Percentiles rank a stretch among this genome's conserved stretches.
These are phyloP conservation scores for Schizonepeta tenuifolia DNA, from an alignment of 257 asterid genomes.

Conservation along the genomic window DNA sequence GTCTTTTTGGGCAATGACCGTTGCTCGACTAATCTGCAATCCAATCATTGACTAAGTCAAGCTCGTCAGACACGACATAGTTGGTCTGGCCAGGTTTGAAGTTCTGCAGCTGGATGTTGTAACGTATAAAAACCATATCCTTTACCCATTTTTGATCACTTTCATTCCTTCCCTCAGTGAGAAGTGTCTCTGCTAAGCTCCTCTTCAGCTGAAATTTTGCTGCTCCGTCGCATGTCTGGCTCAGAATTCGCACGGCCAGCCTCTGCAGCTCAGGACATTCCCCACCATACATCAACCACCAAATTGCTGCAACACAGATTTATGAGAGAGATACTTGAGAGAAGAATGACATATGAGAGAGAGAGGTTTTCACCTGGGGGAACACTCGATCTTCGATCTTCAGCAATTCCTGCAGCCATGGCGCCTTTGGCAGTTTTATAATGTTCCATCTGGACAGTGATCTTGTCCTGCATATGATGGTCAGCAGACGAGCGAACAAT, in stretches of 20 bases:
- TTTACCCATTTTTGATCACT: conserved; percentile 39
- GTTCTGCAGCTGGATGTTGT: conserved; percentile 56
- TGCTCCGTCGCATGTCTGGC: conserved; percentile 67
- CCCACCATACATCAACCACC: conserved; percentile 66
- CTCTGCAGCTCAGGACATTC: conserved; percentile 60
- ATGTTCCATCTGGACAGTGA: conserved; percentile 42
- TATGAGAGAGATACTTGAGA: not conserved
- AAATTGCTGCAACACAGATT: conserved; percentile 45
- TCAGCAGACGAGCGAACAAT: conserved; percentile 40
- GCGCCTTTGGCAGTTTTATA: conserved; percentile 37
- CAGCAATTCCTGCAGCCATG: conserved; percentile 35
- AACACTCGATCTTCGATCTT: conserved; percentile 26
- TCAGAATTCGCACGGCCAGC: conserved; percentile 53
- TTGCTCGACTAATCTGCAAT: not conserved
- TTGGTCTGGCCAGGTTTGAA: conserved; percentile 29
- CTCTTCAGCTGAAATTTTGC: conserved; percentile 51
- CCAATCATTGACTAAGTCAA: conserved; percentile 44
- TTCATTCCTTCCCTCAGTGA: conserved; percentile 28
- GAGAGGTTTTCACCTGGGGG: conserved; percentile 47
- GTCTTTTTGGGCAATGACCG: not conserved
- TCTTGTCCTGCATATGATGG: conserved; percentile 25
- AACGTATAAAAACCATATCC: conserved; percentile 48
- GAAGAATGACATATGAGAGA: not conserved
- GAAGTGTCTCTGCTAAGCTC: conserved; percentile 45
- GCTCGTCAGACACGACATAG: conserved; percentile 16